These are phyloP conservation scores for Artemisia tridentata DNA, from an alignment of 129 eudicot genomes.

Conservation along the genomic window DNA sequence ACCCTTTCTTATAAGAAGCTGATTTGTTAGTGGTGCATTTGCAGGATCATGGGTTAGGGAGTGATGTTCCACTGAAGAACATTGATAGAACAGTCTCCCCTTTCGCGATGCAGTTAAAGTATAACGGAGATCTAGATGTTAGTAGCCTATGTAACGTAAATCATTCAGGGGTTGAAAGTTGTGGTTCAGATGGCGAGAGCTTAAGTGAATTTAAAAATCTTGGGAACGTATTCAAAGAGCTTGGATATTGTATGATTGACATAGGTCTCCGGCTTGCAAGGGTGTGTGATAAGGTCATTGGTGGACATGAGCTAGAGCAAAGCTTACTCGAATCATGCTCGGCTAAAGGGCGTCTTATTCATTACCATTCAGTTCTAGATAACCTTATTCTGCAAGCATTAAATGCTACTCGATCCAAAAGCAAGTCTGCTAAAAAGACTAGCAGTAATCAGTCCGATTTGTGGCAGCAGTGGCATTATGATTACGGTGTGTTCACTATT, in stretches of 20 bases:
- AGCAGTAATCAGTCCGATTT: constrained; percentile 24
- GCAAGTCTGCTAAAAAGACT: constrained; percentile 11
- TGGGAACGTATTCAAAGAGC: constrained; percentile 53
- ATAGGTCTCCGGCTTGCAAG: constrained; percentile 67
- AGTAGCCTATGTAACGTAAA: neutral
- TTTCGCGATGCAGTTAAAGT: constrained; percentile 82
- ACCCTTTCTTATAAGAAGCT: neutral
- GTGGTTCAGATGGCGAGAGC: neutral
- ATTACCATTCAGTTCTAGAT: constrained; percentile 73
- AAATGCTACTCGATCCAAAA: constrained; percentile 6
- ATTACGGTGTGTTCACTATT: constrained; percentile 86
- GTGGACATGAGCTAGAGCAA: constrained; percentile 76
- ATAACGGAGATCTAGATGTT: constrained; percentile 29
- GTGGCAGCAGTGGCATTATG: constrained; percentile 99
- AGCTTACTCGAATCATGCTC: constrained; percentile 65
- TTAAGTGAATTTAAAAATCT: constrained; percentile 47
- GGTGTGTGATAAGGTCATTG: constrained; percentile 71
- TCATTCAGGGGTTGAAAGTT: constrained; percentile 5
- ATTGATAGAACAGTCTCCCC: constrained; percentile 74
- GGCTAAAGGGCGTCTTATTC: constrained; percentile 95
- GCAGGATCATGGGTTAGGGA: constrained; percentile 89
- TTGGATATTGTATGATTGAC: constrained; percentile 86
- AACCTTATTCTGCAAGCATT: constrained; percentile 44
- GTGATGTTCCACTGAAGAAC: constrained; percentile 87
- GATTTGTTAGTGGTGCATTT: neutral